Evolutionary conservation across 179 eudicot genomes (phyloP).

Genomic region (Spinacia oleracea): DNA sequence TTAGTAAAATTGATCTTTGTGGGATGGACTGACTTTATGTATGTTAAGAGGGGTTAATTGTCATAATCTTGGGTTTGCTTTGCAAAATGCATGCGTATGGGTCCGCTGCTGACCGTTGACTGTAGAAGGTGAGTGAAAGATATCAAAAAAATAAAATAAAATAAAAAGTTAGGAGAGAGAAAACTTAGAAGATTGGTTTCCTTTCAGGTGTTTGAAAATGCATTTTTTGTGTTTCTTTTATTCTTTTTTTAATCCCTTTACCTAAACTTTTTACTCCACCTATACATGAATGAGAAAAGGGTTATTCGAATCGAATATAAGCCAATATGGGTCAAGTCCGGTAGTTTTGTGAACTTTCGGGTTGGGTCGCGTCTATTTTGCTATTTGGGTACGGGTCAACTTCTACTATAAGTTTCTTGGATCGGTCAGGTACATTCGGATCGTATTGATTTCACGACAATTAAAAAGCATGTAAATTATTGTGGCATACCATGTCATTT

Average conservation of each 20-base stretch:
- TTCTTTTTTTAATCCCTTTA: conserved; percentile 27
- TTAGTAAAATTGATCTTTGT: neutral
- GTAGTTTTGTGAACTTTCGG: no score
- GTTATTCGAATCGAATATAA: no score
- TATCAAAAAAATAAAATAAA: neutral
- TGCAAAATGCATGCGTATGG: conserved; percentile 38
- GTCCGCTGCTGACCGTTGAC: conserved; percentile 38
- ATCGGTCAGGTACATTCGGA: no score
- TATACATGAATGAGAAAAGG: no score
- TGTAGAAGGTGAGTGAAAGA: neutral
- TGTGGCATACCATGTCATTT: no score
- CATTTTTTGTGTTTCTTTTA: conserved; percentile 12
- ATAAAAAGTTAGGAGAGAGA: neutral
- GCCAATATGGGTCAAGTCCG: no score
- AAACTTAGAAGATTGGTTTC: conserved; percentile 10
- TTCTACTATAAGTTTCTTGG: no score
- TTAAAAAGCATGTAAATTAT: no score
- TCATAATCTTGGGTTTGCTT: conserved; percentile 26
- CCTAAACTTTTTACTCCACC: conserved; percentile 36
- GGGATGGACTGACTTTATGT: neutral
- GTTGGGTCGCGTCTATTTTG: no score
- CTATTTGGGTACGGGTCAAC: no score
- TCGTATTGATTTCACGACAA: no score
- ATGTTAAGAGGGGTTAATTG: neutral
- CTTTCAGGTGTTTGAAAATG: conserved; percentile 25